phyloP scores from a whole-genome alignment of 202 grass and related monocot genomes.

The Sporobolus alterniflorus region DNA sequence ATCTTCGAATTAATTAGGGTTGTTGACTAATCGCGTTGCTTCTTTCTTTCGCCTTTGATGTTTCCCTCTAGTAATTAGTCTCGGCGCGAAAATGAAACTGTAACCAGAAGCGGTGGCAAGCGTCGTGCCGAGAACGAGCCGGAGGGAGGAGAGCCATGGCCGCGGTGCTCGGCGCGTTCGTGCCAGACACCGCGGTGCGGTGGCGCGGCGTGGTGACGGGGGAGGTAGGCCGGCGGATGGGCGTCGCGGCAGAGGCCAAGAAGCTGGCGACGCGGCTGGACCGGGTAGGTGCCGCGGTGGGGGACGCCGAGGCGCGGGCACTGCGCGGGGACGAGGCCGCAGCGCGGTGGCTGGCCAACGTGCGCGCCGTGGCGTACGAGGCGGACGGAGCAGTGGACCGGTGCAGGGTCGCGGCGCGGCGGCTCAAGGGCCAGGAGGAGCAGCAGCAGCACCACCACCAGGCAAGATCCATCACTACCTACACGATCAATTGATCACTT shows the following conservation, averaged over 20 bases:
- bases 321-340: slow-evolving; percentile 35
- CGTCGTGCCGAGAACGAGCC: background rate
- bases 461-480: slow-evolving; percentile 2
- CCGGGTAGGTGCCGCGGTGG: slow-evolving; percentile 38
- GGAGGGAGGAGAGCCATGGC: background rate
- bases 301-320: slow-evolving; percentile 47
- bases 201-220: slow-evolving; percentile 45
- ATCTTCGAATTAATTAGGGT: background rate
- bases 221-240: slow-evolving; percentile 43
- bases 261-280: slow-evolving; percentile 45
- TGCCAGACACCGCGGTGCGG: slow-evolving; percentile 60
- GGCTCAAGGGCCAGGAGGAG: slow-evolving; percentile 30
- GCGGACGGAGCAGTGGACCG: slow-evolving; percentile 52
- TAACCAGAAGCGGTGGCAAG: background rate
- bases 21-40: background rate
- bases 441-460: slow-evolving; percentile 27
- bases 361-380: slow-evolving; percentile 48
- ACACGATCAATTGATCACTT: background rate
- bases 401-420: slow-evolving; percentile 43
- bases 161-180: slow-evolving; percentile 60
- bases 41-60: background rate
- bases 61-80: background rate
- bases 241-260: slow-evolving; percentile 47
- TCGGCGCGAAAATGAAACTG: background rate
- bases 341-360: slow-evolving; percentile 46